A percentile compares a stretch with the other conserved stretches of the same genome.
These are phyloP conservation scores for Claviceps digitariae DNA, from an alignment of 2,329 filamentous ascomycete species.

Conservation along the genomic window DNA sequence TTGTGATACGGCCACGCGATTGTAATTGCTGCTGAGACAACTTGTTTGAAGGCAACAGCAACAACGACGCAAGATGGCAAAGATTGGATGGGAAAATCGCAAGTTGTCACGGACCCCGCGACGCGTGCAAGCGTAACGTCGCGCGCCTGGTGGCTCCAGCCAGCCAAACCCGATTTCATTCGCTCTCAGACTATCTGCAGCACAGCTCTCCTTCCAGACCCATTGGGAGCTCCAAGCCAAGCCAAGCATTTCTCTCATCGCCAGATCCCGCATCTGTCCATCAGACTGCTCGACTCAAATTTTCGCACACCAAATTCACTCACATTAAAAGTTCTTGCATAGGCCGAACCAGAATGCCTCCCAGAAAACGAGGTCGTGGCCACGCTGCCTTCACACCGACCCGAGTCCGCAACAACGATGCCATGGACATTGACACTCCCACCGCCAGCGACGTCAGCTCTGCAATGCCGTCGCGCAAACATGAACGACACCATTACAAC, in stretches of 20 bases:
- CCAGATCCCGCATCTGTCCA: not conserved
- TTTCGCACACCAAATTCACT: not conserved
- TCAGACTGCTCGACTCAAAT: not conserved
- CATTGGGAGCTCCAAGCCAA: not conserved
- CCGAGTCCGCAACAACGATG: slow-evolving; percentile 40
- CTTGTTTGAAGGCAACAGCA: too few species aligned
- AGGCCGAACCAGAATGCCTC: slow-evolving; percentile 41
- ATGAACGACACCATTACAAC: slow-evolving; percentile 21
- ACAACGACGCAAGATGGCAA: not conserved
- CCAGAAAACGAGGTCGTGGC: slow-evolving; percentile 53
- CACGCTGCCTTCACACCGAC: slow-evolving; percentile 42
- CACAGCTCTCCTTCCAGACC: not conserved
- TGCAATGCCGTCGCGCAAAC: slow-evolving; percentile 11
- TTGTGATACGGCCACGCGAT: not conserved
- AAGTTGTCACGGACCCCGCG: not conserved
- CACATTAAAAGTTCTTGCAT: not conserved
- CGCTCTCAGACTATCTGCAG: not conserved
- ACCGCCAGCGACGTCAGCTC: slow-evolving; percentile 36
- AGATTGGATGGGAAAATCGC: not conserved
- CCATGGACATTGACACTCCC: slow-evolving; percentile 46
- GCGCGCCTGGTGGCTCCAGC: not conserved
- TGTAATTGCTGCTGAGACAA: not conserved
- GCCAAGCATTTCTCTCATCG: not conserved
- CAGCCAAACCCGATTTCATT: not conserved
- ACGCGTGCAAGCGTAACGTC: not conserved